These are phyloP conservation scores for Vitis vinifera DNA, from an alignment of 164 flowering plant species.

Conservation along the genomic window DNA sequence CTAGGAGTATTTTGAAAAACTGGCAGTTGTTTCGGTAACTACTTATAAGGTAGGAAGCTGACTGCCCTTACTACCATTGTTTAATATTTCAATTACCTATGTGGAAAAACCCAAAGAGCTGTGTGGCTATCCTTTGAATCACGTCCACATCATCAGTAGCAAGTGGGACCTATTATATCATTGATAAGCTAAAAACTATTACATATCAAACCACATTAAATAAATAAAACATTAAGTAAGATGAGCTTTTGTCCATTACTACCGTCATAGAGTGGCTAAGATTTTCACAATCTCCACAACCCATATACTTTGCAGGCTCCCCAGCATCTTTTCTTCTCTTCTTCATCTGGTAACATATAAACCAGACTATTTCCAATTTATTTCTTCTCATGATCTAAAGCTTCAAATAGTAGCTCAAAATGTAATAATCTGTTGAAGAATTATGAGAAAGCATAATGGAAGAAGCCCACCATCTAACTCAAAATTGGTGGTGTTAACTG, in stretches of 20 bases:
- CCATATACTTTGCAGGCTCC: conserved; percentile 91
- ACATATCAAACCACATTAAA: neutral
- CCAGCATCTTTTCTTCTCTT: conserved; percentile 80
- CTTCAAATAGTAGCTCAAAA: no score
- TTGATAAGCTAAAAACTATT: neutral
- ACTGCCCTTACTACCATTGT: no score
- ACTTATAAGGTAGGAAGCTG: no score
- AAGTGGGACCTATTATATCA: conserved; percentile 63
- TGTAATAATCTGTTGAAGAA: no score
- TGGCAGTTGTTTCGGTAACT: no score
- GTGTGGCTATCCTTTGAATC: conserved; percentile 74
- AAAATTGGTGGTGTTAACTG: no score
- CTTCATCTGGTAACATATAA: conserved; percentile 51
- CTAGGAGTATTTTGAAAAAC: neutral
- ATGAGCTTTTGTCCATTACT: neutral
- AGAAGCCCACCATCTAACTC: no score
- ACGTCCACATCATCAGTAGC: conserved; percentile 84
- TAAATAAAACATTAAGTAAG: neutral
- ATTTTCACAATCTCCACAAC: conserved; percentile 93
- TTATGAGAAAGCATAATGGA: no score
- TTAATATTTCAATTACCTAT: conserved; percentile 42
- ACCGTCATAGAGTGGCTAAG: conserved; percentile 89
- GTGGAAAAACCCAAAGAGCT: conserved; percentile 70
- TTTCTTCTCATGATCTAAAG: no score
- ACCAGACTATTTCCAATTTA: neutral